These are phyloP conservation scores for Zoysia japonica DNA, from an alignment of 176 grass and related monocot genomes.

Conservation along the genomic window DNA sequence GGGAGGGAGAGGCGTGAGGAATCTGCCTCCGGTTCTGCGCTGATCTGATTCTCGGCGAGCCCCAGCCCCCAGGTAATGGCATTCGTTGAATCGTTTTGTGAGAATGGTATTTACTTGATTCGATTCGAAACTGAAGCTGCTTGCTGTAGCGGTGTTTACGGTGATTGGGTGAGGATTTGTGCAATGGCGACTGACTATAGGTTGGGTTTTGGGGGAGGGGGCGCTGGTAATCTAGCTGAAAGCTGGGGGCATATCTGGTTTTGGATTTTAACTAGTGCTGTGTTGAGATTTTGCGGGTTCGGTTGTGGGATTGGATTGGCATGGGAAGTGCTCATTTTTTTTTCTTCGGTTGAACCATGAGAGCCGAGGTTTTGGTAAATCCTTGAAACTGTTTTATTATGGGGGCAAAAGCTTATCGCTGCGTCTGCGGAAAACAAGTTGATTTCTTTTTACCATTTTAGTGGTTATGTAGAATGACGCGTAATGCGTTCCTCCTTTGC, in stretches of 20 bases:
- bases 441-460: neutral
- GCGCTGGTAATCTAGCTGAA: neutral
- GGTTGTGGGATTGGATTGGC: slow-evolving; percentile 12
- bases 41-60: slow-evolving; percentile 14
- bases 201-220: neutral
- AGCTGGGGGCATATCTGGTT: neutral
- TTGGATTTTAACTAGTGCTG: neutral
- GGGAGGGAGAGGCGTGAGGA: slow-evolving; percentile 13
- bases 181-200: neutral
- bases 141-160: neutral
- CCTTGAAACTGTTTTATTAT: neutral
- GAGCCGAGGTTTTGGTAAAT: neutral
- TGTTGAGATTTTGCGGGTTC: slow-evolving; percentile 19
- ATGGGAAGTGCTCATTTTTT: slow-evolving; percentile 23
- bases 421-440: neutral
- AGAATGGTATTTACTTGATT: neutral
- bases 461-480: neutral
- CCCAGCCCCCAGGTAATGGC: slow-evolving; percentile 41
- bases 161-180: slow-evolving; percentile 31
- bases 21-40: neutral
- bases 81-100: neutral
- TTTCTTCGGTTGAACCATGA: neutral
- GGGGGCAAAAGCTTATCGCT: neutral
- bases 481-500: neutral
- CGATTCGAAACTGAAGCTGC: neutral